phyloP scores from a whole-genome alignment of 495 filamentous ascomycete species.

The Rostrohypoxylon terebratum region DNA sequence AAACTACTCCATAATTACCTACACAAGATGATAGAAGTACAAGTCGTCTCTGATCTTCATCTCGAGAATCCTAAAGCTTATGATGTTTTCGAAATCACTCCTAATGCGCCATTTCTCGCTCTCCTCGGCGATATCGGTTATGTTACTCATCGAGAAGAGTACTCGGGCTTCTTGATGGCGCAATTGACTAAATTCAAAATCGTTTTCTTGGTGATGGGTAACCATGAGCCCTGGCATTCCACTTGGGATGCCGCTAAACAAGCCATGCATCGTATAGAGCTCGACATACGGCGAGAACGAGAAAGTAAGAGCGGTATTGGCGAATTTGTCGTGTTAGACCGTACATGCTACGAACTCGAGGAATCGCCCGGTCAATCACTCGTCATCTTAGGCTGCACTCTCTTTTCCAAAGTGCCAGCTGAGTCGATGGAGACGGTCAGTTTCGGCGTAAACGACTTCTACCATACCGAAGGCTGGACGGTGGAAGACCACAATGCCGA shows the following conservation, averaged over 20 bases:
- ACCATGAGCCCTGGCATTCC: constrained; percentile 67
- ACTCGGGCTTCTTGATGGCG: constrained; percentile 56
- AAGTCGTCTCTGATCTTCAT: background rate
- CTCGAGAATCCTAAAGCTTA: background rate
- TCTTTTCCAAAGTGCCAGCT: constrained; percentile 56
- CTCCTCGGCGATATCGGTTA: background rate
- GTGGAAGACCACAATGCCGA: constrained; percentile 57
- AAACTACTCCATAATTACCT: background rate
- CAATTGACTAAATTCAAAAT: constrained; percentile 60
- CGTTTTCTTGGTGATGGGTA: constrained; percentile 67
- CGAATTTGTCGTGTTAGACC: constrained; percentile 62
- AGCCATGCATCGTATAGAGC: constrained; percentile 35
- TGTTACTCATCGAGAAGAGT: constrained; percentile 50
- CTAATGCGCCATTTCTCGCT: background rate
- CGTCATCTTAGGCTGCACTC: constrained; percentile 64
- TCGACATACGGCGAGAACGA: constrained; percentile 29
- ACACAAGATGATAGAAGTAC: background rate
- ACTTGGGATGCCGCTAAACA: constrained; percentile 51
- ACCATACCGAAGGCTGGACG: constrained; percentile 60
- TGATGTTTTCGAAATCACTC: background rate
- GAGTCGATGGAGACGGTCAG: constrained; percentile 47
- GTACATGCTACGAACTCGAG: constrained; percentile 54
- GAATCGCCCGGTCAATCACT: constrained; percentile 25
- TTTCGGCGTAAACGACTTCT: constrained; percentile 62
- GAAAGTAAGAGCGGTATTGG: constrained; percentile 41